Evolutionary conservation across 345 rosid species (phyloP), one percentile per base, ranked within the genome.

Genomic region (Arabis alpina): DNA sequence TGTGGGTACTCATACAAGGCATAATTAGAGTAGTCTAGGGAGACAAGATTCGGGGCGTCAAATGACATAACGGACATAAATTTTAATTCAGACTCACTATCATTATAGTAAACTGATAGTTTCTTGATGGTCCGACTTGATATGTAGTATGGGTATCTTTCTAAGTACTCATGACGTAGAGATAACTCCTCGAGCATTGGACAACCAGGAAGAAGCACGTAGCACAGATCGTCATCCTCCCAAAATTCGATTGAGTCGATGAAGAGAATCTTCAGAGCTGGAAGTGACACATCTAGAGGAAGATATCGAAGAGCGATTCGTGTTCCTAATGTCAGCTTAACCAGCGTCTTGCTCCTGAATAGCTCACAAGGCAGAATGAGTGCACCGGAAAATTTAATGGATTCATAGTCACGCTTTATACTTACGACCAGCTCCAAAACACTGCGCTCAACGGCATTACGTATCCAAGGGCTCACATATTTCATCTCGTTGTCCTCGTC

Each of bases 151-250:
- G 61, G 45, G 9, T 3, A 6, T 56, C 14, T 44, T 0, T 4
- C 3, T 10, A 1, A 57, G 0, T 57, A 10, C 15, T 9, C 8
- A 15, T 56, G 45, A 10, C 8, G 8, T 34, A 55, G 19, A 55
- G 5, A 2, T 1, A 55, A 16, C 2, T 55, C 61, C 61, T 55
- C 28, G 61, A 55, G 61, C 43, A 55, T 43, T 1, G 44, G 61
- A 55, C 60, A 36, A 55, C 44, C 44, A 55, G 44, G n/a, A 15
- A 34, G 43, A 36, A 55, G 61, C 63, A 23, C 32, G 2, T 16
- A 1, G 12, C 62, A 39, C n/a, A 57, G 62, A 39, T 57, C 62
- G 5, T 34, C 8, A 4, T 34, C 1, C 1, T 30, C 5, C 3
- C 3, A 3, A 30, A 1, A 30, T 0, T 19, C 23, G 34, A 30